phyloP scores from a whole-genome alignment of 495 filamentous ascomycete genomes.

The Parmelia sp. region DNA sequence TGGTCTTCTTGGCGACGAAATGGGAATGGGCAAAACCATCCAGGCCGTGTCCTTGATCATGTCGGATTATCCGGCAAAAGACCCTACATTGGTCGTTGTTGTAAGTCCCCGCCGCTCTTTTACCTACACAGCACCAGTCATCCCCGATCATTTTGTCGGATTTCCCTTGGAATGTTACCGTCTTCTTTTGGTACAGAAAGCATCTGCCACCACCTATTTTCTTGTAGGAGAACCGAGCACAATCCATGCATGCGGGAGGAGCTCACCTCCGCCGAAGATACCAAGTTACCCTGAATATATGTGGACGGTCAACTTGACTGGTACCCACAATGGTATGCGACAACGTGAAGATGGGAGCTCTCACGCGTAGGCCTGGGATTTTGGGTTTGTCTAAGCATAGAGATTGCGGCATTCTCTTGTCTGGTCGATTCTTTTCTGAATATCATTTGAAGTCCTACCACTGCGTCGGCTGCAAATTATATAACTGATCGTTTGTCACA shows the following conservation, averaged over 20 bases:
- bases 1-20: constrained; percentile 88
- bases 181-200: not conserved
- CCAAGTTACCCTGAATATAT: too few relatives aligned
- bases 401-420: too few relatives aligned
- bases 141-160: not conserved
- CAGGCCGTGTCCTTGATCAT: constrained; percentile 95
- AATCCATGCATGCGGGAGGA: too few relatives aligned
- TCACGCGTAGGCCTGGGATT: too few relatives aligned
- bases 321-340: too few relatives aligned
- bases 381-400: too few relatives aligned
- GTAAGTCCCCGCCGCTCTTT: not conserved
- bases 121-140: not conserved
- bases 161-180: not conserved
- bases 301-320: too few relatives aligned
- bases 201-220: not conserved
- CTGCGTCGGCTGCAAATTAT: not conserved
- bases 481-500: not conserved
- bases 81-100: constrained; percentile 81
- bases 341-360: too few relatives aligned
- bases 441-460: not conserved
- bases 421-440: not conserved
- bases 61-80: constrained; percentile 82
- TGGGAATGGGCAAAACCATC: constrained; percentile 98
- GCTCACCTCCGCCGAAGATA: too few relatives aligned
- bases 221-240: too few relatives aligned